Percentiles rank a stretch among this genome's conserved stretches.
These are phyloP conservation scores for Ustilago bromivora DNA, from an alignment of 1,284 basidiomycete species.

Conservation along the genomic window DNA sequence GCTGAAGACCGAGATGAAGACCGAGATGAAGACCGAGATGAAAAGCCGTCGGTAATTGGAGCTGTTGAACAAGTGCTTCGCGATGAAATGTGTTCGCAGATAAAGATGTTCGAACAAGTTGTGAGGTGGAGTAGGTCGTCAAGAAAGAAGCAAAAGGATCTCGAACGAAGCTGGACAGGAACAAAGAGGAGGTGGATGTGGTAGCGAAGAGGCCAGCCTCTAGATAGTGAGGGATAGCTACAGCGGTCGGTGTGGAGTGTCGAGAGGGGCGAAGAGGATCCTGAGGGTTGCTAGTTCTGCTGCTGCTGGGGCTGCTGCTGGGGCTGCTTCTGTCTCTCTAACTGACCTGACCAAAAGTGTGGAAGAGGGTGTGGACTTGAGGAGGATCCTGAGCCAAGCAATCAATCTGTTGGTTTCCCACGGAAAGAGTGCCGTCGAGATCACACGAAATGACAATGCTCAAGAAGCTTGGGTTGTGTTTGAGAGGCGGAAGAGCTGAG, in stretches of 20 bases:
- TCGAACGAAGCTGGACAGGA: background rate
- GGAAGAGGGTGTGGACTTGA: background rate
- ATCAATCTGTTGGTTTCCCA: no score
- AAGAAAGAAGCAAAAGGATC: conserved; percentile 3
- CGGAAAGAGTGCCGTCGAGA: no score
- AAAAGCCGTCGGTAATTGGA: background rate
- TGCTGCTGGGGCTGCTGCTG: no score
- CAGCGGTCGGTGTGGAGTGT: background rate
- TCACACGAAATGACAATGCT: background rate
- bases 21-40: background rate
- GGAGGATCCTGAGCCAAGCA: conserved; percentile 1
- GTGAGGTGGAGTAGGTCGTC: background rate
- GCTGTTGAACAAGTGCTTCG: background rate
- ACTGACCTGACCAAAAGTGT: background rate
- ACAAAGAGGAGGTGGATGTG: background rate
- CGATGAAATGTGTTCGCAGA: background rate
- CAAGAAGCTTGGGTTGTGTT: background rate
- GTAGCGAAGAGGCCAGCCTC: background rate
- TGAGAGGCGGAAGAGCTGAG: background rate
- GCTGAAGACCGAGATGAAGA: background rate
- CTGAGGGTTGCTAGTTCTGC: background rate
- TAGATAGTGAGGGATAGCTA: no score
- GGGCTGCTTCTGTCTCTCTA: background rate
- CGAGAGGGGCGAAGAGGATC: background rate
- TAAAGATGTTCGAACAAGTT: background rate